Percentiles rank a stretch among this genome's conserved stretches.
These are phyloP conservation scores for Trichosanthes truncata DNA, from an alignment of 306 rosid species.

Conservation along the genomic window DNA sequence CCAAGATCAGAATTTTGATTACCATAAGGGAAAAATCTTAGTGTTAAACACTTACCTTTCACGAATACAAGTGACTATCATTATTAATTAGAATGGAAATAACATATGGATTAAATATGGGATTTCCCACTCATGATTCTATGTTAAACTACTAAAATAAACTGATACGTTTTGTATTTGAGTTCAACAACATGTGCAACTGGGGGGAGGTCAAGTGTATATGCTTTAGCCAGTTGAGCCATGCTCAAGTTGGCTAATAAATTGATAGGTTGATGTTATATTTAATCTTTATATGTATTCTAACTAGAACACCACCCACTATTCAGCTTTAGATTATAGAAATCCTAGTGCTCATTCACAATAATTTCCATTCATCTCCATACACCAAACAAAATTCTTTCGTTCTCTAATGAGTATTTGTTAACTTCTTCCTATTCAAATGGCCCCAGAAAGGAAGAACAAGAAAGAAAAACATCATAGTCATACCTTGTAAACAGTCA, in stretches of 20 bases:
- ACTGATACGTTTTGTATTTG: too few relatives aligned
- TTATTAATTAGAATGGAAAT: not conserved
- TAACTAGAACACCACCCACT: not conserved
- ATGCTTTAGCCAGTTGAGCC: too few relatives aligned
- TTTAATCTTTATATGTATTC: too few relatives aligned
- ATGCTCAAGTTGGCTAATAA: too few relatives aligned
- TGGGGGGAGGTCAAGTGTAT: too few relatives aligned
- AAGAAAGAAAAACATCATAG: not conserved
- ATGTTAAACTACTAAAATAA: not conserved
- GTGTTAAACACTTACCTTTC: not conserved
- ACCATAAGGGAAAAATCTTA: not conserved
- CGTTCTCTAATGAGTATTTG: not conserved
- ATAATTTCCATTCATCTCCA: not conserved
- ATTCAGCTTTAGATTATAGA: not conserved
- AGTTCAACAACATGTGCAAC: too few relatives aligned
- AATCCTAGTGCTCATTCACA: not conserved
- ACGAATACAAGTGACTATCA: not conserved
- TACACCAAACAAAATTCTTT: not conserved
- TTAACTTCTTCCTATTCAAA: not conserved
- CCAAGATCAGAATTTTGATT: not conserved
- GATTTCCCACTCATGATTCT: too few relatives aligned
- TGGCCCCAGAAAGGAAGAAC: not conserved
- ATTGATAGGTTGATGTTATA: not conserved
- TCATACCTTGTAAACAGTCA: slow-evolving; percentile 79
- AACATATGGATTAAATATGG: not conserved